A percentile compares a stretch with the other conserved stretches of the same genome.
Evolutionary conservation across 169 alveolate genomes (phyloP).

Genomic region (Sarcocystis neurona): DNA sequence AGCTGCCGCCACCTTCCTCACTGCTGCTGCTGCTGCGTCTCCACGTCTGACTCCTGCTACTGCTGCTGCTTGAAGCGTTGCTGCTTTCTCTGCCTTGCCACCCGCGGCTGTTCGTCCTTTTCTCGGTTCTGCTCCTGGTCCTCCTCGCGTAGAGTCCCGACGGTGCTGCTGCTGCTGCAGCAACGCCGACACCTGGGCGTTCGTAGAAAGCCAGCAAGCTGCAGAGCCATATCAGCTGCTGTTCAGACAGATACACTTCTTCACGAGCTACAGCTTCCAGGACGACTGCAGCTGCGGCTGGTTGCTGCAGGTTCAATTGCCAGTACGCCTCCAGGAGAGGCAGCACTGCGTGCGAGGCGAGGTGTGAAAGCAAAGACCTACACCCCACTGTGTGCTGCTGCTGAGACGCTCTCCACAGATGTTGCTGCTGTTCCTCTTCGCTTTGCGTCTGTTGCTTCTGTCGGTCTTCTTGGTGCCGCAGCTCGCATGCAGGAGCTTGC

Average conservation of each 20-base stretch:
- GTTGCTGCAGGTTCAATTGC: conserved; percentile 4
- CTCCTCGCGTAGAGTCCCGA: not conserved
- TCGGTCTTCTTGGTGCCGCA: too few relatives aligned
- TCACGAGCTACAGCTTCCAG: not conserved
- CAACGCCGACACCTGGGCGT: conserved; percentile 22
- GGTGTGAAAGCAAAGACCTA: too few relatives aligned
- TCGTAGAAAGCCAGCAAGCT: conserved; percentile 20
- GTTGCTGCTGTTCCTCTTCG: too few relatives aligned
- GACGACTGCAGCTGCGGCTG: not conserved
- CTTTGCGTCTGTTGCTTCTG: too few relatives aligned
- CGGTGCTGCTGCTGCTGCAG: not conserved
- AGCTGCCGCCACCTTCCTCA: too few relatives aligned
- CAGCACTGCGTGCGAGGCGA: too few relatives aligned
- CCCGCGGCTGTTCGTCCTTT: not conserved
- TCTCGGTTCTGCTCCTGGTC: not conserved
- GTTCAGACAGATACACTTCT: not conserved
- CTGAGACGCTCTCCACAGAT: too few relatives aligned
- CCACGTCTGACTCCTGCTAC: not conserved
- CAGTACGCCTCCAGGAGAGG: conserved; percentile 32
- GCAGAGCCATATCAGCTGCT: conserved; percentile 17
- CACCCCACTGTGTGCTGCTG: too few relatives aligned
- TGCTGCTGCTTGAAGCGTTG: not conserved
- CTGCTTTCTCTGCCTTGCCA: not conserved
- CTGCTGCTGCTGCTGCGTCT: too few relatives aligned
- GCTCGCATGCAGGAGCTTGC: too few relatives aligned